Percentiles rank a stretch among this genome's conserved stretches.
These are phyloP conservation scores for Actinidia polygama DNA, from an alignment of 179 eudicot genomes.

Conservation along the genomic window DNA sequence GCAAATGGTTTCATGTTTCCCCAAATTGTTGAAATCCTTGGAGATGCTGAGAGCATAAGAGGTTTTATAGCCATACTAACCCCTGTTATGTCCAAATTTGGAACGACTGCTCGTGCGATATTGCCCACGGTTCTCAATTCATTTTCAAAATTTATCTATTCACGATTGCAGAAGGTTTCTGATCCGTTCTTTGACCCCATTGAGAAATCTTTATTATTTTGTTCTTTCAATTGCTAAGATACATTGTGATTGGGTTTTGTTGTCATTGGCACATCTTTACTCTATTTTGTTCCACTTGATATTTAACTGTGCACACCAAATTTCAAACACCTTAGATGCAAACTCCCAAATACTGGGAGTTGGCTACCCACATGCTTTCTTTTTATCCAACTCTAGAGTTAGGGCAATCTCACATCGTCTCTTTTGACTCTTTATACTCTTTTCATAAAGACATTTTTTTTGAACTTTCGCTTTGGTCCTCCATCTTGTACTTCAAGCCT, in stretches of 20 bases:
- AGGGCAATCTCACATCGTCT: not conserved
- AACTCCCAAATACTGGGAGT: not conserved
- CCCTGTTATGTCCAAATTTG: not conserved
- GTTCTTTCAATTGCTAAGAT: not conserved
- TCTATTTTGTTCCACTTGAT: not conserved
- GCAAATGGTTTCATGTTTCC: not conserved
- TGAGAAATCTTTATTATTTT: not conserved
- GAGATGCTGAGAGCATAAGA: not conserved
- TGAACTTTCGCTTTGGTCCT: not conserved
- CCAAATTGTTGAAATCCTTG: not conserved
- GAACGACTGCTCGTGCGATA: slow-evolving; percentile 3
- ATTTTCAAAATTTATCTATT: not conserved
- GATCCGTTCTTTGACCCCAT: not conserved
- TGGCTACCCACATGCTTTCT: not conserved
- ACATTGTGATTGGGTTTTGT: not conserved
- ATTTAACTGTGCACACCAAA: slow-evolving; percentile 9
- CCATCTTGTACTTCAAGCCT: not conserved
- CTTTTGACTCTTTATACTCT: not conserved
- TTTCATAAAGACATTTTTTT: not conserved
- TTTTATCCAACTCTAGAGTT: slow-evolving; percentile 3
- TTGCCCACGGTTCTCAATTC: not conserved
- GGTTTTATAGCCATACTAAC: not conserved
- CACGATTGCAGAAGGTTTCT: not conserved
- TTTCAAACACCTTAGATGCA: not conserved
- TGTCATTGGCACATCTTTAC: not conserved